These are phyloP conservation scores for Magnaporthiopsis poae DNA, from an alignment of 2,329 filamentous ascomycete species.

Conservation along the genomic window DNA sequence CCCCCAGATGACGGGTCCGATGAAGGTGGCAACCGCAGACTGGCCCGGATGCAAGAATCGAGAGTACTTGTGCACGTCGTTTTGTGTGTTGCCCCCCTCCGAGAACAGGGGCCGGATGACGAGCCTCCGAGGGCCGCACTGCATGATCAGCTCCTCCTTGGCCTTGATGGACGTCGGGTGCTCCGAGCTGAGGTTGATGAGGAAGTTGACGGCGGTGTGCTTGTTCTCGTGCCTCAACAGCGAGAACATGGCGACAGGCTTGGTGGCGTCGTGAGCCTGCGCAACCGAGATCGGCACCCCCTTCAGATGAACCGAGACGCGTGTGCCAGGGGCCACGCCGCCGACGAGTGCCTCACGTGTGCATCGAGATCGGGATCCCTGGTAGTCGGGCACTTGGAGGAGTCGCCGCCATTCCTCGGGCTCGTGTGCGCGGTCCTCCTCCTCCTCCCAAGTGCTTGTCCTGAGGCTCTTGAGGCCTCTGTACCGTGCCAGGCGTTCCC, in stretches of 20 bases:
- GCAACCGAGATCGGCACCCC: slow-evolving; percentile 34
- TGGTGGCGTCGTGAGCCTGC: slow-evolving; percentile 39
- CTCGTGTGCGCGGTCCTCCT: slow-evolving; percentile 76
- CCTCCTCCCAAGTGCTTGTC: slow-evolving; percentile 78
- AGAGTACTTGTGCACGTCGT: slow-evolving; percentile 95
- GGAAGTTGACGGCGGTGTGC: slow-evolving; percentile 78
- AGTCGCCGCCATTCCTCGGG: slow-evolving; percentile 83
- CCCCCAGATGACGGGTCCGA: slow-evolving; percentile 86
- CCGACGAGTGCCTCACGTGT: slow-evolving; percentile 79
- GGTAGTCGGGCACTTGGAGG: slow-evolving; percentile 82
- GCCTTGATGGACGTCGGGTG: slow-evolving; percentile 69
- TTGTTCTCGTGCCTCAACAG: slow-evolving; percentile 93
- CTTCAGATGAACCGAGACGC: slow-evolving; percentile 68
- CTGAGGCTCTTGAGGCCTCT: slow-evolving; percentile 84
- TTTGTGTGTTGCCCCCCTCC: slow-evolving; percentile 77
- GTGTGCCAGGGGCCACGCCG: slow-evolving; percentile 72
- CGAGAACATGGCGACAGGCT: slow-evolving; percentile 69
- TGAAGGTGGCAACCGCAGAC: slow-evolving; percentile 79
- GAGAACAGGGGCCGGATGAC: slow-evolving; percentile 87
- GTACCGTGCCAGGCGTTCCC: slow-evolving; percentile 77
- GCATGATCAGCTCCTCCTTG: slow-evolving; percentile 84
- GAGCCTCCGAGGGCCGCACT: slow-evolving; percentile 80
- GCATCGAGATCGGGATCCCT: slow-evolving; percentile 65
- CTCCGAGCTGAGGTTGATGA: slow-evolving; percentile 74
- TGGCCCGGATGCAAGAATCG: slow-evolving; percentile 84